These are phyloP conservation scores for Dictyostelium intermedium DNA, from an alignment of 78 protist genomes.

Conservation along the genomic window DNA sequence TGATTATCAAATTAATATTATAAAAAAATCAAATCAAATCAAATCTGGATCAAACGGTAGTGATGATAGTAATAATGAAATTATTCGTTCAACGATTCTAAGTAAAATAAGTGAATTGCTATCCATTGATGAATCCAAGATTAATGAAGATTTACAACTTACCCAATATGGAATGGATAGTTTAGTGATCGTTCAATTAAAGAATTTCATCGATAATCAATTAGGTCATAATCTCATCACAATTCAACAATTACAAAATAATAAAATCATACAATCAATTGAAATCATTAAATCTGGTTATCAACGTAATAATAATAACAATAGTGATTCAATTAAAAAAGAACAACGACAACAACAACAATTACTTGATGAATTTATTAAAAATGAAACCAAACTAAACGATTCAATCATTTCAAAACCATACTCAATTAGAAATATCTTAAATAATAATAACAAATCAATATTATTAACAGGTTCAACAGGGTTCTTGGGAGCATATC, in stretches of 20 bases:
- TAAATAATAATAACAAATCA: neutral
- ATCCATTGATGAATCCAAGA: neutral
- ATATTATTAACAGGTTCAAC: constrained; percentile 46
- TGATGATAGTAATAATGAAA: neutral
- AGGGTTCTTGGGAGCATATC: constrained; percentile 40
- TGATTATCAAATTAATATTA: neutral
- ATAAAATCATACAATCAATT: neutral
- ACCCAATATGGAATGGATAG: neutral
- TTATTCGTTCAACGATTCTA: neutral
- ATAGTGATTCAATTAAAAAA: too few species aligned
- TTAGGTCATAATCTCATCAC: neutral
- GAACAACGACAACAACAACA: neutral
- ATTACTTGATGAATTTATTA: neutral
- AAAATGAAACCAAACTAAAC: neutral
- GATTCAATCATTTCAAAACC: neutral
- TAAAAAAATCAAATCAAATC: neutral
- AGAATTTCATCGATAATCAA: neutral
- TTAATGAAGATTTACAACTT: neutral
- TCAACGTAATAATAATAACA: too few species aligned
- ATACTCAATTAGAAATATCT: neutral
- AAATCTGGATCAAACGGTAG: neutral
- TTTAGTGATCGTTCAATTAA: neutral
- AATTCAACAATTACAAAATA: neutral
- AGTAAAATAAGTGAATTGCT: neutral
- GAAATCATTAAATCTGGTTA: neutral